These are phyloP conservation scores for Leishmania turanica DNA, from an alignment of 208 protist species.

Conservation along the genomic window DNA sequence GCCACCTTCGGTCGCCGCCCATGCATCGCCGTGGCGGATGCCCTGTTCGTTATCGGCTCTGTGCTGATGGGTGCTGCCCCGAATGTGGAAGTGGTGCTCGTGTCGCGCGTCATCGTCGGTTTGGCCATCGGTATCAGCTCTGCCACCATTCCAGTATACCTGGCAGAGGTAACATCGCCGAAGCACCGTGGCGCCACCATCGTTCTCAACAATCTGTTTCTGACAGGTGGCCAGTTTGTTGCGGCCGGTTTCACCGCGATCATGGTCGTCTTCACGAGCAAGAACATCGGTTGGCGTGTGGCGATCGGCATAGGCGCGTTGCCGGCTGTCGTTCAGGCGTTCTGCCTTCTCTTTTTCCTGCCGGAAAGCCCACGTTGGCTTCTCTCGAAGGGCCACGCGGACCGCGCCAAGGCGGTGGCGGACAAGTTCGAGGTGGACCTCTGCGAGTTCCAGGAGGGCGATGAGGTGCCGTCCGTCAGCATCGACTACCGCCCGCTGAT, in stretches of 20 bases:
- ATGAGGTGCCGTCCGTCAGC: constrained; percentile 43
- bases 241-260: constrained; percentile 69
- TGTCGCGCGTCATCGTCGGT: constrained; percentile 86
- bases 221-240: constrained; percentile 88
- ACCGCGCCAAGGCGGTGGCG: constrained; percentile 54
- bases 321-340: constrained; percentile 83
- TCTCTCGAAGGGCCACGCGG: constrained; percentile 47
- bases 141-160: constrained; percentile 91
- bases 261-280: constrained; percentile 70
- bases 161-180: constrained; percentile 86
- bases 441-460: constrained; percentile 43
- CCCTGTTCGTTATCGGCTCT: constrained; percentile 85
- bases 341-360: constrained; percentile 78
- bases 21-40: constrained; percentile 70
- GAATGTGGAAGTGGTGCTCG: constrained; percentile 66
- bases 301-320: constrained; percentile 83
- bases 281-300: constrained; percentile 89
- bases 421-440: constrained; percentile 70
- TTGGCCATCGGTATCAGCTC: constrained; percentile 88
- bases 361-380: constrained; percentile 91
- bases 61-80: constrained; percentile 75
- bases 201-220: constrained; percentile 89
- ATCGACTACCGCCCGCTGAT: constrained; percentile 64
- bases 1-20: constrained; percentile 73
- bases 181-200: constrained; percentile 81